Base-by-base conservation (phyloP, 106 monocot genomes). In the Acorus calamus region DNA sequence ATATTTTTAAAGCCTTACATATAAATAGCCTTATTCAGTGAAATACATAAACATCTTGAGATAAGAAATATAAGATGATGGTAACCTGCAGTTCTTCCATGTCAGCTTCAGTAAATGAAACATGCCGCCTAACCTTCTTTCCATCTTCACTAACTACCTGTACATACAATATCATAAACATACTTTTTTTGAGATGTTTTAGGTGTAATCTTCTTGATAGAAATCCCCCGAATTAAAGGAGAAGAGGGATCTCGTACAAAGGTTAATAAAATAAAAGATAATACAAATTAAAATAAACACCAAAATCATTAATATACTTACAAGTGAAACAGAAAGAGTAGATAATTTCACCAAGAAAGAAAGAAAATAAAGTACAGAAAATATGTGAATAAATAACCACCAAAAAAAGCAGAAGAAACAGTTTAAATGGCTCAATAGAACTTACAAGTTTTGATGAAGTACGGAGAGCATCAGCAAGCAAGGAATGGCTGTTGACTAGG, bases 121-220 rank as follows among this genome's bases (percentile, higher is more conserved):
- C 70, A 54, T 59, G 61, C 8, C 98, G 91, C 67, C 79, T 91
- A 71, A 98, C 91, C 68, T 75, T 98, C 76, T 83, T 98, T 46
- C 98, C 91, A 77, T 98, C 91, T n/a, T 98, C 88, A 81, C 98
- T 92, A 44, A 98, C 88, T 44, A 92, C 76, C 98, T 98, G 66
- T 3, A 70, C 42, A 11, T 12, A 52, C 54, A 6, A 52, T 12
- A 48, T 28, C 28, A 28, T 28, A 28, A 28, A 28, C 28, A 28
- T 28, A 28, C 28, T 28, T 28, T 28, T 28, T 28, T 28, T 28
- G 28, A 1, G 28, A 28, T 1, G 1, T 28, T 28, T 28, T 28
- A 28, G 28, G 28, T 28, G 28, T 28, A 28, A 28, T 28, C 28
- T 28, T 28, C 28, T 28, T 28, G 28, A 28, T 28, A 28, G 28